A percentile compares a stretch with the other conserved stretches of the same genome.
Evolutionary conservation across 805 yeast genomes (phyloP).

Genomic region (Candida xyloterini): DNA sequence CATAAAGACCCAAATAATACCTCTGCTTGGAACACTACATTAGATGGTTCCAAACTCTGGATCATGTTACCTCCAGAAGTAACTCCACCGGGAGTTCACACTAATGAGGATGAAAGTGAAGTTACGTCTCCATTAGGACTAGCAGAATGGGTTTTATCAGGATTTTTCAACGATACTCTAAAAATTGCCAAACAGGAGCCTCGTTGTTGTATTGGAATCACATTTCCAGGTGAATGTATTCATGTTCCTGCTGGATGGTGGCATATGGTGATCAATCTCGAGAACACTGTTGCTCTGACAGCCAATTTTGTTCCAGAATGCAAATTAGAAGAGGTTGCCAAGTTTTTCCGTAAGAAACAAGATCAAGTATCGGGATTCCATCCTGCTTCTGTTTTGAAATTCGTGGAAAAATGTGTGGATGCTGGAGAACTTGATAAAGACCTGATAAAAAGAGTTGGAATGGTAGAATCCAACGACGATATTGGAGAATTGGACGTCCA

Average conservation of each 20-base stretch:
- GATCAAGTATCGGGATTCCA: constrained; percentile 81
- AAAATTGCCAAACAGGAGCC: constrained; percentile 41
- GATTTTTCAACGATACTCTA: constrained; percentile 70
- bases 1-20: constrained; percentile 93
- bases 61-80: constrained; percentile 77
- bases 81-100: constrained; percentile 82
- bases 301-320: constrained; percentile 80
- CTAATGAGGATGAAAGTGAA: constrained; percentile 74
- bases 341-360: constrained; percentile 63
- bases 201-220: constrained; percentile 64
- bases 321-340: constrained; percentile 57
- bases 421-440: constrained; percentile 26
- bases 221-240: constrained; percentile 79
- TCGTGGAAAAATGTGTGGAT: constrained; percentile 34
- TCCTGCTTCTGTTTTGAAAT: constrained; percentile 45
- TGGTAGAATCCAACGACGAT: constrained; percentile 49
- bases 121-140: constrained; percentile 90
- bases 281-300: constrained; percentile 81
- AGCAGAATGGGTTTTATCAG: constrained; percentile 87
- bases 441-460: constrained; percentile 12
- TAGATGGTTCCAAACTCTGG: constrained; percentile 80
- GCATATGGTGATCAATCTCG: constrained; percentile 88
- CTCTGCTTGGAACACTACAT: constrained; percentile 83
- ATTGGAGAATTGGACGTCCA: constrained; percentile 51
- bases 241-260: constrained; percentile 97